These are phyloP conservation scores for Raphanus raphanistrum DNA, from an alignment of 345 rosid species.

Conservation along the genomic window DNA sequence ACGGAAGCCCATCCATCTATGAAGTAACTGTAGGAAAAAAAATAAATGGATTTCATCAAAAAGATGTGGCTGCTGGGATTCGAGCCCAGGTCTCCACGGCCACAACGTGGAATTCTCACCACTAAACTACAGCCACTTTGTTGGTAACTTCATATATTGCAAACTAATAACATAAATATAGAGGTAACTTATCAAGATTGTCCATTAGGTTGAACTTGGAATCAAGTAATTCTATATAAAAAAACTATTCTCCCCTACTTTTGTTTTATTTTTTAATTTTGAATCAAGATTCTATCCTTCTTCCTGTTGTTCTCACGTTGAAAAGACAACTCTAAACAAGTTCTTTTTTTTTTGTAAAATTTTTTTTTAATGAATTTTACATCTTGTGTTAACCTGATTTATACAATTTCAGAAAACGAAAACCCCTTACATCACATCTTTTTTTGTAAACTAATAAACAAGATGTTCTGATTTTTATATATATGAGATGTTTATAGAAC, in stretches of 20 bases:
- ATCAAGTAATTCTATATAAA: background rate
- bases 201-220: background rate
- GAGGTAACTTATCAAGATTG: background rate
- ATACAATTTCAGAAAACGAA: no score
- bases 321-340: background rate
- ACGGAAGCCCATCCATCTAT: background rate
- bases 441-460: background rate
- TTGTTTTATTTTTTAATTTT: background rate
- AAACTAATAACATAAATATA: accelerated
- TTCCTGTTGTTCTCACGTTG: background rate
- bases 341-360: no score
- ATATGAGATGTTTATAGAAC: background rate
- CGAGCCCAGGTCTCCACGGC: constrained; percentile 92
- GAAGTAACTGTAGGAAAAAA: background rate
- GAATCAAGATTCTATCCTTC: background rate
- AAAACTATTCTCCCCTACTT: background rate
- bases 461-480: constrained; percentile 22
- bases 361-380: no score
- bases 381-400: no score
- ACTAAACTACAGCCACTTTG: constrained; percentile 65
- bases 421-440: no score
- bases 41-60: background rate
- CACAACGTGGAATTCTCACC: constrained; percentile 86
- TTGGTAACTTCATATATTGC: accelerated
- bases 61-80: constrained; percentile 74